Evolutionary conservation across 2,329 filamentous ascomycete species (phyloP), one percentile per base, ranked within the genome.

Genomic region (Ophiostoma australiae): DNA sequence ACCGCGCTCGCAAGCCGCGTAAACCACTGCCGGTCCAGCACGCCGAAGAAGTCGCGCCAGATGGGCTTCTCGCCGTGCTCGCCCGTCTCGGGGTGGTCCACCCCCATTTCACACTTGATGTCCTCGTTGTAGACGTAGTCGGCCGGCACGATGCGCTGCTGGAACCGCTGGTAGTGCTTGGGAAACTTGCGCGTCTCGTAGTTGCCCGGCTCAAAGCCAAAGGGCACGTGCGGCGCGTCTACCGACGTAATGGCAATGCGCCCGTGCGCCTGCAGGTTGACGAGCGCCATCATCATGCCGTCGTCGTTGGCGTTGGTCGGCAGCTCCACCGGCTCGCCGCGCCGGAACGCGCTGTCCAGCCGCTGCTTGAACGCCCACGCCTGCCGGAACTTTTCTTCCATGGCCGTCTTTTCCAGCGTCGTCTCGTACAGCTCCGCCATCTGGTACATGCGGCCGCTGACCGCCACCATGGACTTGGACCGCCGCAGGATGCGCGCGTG

Each of bases 121-220:
- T 74, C 73, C 23, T 74, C 74, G 63, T 75, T 75, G 75, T 82
- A 87, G 17, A 85, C 76, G 77, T 92, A 93, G 0, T 73, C 77
- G 8, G 80, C 76, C 1, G 89, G 88, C 1, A 82, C 79, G 27
- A 89, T 82, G 63, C 86, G 82, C 48, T 92, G 81, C 11, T 84
- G 82, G 78, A 91, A 92, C 74, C 87, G 85, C 68, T 91, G 84
- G 75, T 87, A 87, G 44, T 83, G 83, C 74, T 90, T 89, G 48
- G 90, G 86, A 73, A 90, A 89, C 72, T 87, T 87, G 70, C 90
- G 84, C 31, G 88, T 90, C 76, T 91, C 87, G 78, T 93, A 93
- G 74, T 90, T 88, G 20, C 87, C 87, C 8, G 89, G 89, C 70
- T 87, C 85, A 76, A 93, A 90, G 1, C 91, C 91, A 77, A 91